Base-by-base conservation (phyloP, 2,329 filamentous ascomycete genomes). In the Chrysoporthe puriensis region DNA sequence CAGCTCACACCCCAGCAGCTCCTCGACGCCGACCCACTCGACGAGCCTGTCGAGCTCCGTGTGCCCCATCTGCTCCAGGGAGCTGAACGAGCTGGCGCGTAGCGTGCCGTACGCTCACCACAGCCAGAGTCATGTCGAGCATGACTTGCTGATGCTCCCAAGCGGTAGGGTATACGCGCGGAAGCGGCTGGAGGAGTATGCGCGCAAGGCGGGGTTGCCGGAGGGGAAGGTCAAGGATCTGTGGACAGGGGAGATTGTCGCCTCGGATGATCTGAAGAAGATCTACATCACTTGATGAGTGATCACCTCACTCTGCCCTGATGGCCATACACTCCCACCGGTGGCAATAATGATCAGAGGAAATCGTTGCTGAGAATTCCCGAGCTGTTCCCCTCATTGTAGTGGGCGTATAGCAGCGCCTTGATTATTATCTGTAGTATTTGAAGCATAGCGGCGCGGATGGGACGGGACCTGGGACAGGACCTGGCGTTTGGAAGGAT, bases 101-200 rank as follows among this genome's bases (percentile, higher is more conserved):
- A 90, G 91, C 73, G 92, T 99, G 57, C 96, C 96, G 0, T 98
- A 98, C 74, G 96, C 96, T 2, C 92, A 97, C 75, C 96, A 99
- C 78, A 94, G 91, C 42, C 96, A 96, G 83, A 97, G 93, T 76
- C 92, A 93, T 70, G 93, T 98, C 42, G 95, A 97, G 76, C 89
- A 88, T 58, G 94, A 98, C 76, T 86, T 96, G 0, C 86, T 97
- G 26, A 86, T 98, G 56, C 80, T 99, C 66, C 96, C 96, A 34
- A 97, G 97, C 77, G 90, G 91, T 1, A 86, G 93, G 63, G 91
- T 96, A 11, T 97, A 97, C 76, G 93, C 95, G 26, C 86, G 88
- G 67, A 87, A 91, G 66, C 84, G 90, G 62, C 82, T 99, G 62
- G 82, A 91, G 70, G 87, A 91, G 66, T 89, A 96, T 77, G 92